Conservation (phyloP, 2,329 filamentous ascomycete species). For the Dactylella cylindrospora region DNA sequence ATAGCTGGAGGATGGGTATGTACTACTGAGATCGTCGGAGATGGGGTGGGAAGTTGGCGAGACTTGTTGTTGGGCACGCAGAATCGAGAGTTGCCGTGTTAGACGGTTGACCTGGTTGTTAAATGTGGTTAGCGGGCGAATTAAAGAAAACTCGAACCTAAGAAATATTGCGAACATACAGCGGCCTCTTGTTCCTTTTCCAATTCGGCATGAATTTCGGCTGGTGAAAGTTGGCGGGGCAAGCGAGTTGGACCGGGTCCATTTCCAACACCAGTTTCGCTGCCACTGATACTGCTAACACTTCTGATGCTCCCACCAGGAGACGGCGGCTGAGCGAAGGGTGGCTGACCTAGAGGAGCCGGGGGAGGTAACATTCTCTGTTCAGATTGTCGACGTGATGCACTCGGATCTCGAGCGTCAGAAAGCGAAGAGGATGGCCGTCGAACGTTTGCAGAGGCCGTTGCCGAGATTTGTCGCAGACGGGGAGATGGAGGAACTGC, state of each 20-base stretch:
- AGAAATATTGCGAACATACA: conserved; percentile 57
- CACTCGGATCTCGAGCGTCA: conserved; percentile 30
- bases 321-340: conserved; percentile 41
- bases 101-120: conserved; percentile 77
- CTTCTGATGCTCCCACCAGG: conserved; percentile 41
- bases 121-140: neutral
- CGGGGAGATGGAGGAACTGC: conserved; percentile 31
- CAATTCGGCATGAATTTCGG: conserved; percentile 82
- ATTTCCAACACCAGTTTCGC: conserved; percentile 55
- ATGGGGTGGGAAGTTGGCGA: conserved; percentile 62
- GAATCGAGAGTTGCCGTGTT: conserved; percentile 79
- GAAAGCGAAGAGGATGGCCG: conserved; percentile 37
- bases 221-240: conserved; percentile 80
- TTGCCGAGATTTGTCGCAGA: conserved; percentile 35
- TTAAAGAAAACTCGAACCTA: neutral
- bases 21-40: conserved; percentile 35
- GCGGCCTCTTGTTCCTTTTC: conserved; percentile 96
- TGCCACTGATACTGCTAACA: conserved; percentile 40
- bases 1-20: conserved; percentile 32
- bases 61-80: conserved; percentile 71
- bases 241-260: conserved; percentile 77
- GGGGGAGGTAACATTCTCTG: conserved; percentile 45
- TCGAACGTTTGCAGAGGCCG: conserved; percentile 25
- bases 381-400: conserved; percentile 31
- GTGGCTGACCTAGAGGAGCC: conserved; percentile 33